phyloP scores from a whole-genome alignment of 2,329 filamentous ascomycete genomes.

The Raffaelea deltoideospora region DNA sequence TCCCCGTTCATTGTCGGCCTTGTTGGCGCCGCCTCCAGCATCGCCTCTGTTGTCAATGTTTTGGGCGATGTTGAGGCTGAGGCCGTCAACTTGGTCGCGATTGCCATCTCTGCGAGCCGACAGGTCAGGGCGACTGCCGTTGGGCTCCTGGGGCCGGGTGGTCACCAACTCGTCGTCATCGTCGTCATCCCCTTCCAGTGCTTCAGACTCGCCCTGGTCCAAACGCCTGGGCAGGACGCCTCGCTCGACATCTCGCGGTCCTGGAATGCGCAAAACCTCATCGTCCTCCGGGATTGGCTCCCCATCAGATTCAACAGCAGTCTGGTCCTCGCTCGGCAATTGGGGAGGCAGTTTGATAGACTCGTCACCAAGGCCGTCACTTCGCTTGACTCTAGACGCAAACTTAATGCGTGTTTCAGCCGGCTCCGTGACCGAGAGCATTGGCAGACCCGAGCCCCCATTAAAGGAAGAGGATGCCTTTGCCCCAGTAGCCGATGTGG shows the following conservation, averaged over 20 bases:
- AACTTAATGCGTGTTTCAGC: constrained; percentile 40
- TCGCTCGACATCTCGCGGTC: constrained; percentile 76
- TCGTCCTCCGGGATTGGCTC: constrained; percentile 62
- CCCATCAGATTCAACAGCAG: constrained; percentile 73
- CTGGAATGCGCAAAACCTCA: constrained; percentile 72
- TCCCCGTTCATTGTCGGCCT: too few relatives aligned
- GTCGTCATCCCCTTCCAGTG: too few relatives aligned
- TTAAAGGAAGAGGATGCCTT: too few relatives aligned
- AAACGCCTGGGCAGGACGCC: constrained; percentile 54
- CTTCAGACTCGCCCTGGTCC: constrained; percentile 19
- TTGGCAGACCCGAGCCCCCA: too few relatives aligned
- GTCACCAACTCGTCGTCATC: too few relatives aligned
- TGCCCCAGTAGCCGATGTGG: background rate
- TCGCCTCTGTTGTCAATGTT: too few relatives aligned
- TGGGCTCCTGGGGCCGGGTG: too few relatives aligned
- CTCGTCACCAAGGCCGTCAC: constrained; percentile 37
- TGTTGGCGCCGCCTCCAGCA: too few relatives aligned
- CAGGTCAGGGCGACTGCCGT: too few relatives aligned
- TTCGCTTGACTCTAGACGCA: constrained; percentile 48
- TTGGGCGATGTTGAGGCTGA: too few relatives aligned
- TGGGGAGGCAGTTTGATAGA: constrained; percentile 33
- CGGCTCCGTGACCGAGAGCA: constrained; percentile 8
- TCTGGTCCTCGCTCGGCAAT: constrained; percentile 58
- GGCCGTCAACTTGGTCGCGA: too few relatives aligned
- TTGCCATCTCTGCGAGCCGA: too few relatives aligned